phyloP scores from a whole-genome alignment of 2,329 filamentous ascomycete genomes.

The Fusarium pininemorale region DNA sequence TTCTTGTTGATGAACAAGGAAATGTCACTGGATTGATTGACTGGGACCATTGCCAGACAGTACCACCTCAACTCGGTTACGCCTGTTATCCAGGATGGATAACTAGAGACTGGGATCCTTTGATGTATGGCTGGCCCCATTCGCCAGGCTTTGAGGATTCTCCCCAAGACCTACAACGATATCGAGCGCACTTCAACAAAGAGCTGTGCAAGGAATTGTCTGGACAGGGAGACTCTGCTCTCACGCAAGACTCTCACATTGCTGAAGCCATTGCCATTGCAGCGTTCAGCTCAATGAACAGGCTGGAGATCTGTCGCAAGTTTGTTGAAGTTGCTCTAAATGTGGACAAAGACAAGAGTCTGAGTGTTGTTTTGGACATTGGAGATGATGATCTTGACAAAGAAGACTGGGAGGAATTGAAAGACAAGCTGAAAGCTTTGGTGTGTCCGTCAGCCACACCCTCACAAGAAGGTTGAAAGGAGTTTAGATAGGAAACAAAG shows the following conservation, averaged over 20 bases:
- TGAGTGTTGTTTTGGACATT: not conserved
- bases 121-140: conserved; percentile 5
- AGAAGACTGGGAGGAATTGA: fast-evolving
- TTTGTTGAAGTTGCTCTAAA: not conserved
- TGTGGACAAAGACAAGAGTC: not conserved
- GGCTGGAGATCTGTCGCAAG: not conserved
- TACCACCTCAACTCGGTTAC: not conserved
- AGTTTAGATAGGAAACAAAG: not conserved
- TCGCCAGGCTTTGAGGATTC: not conserved
- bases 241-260: not conserved
- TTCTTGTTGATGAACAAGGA: not conserved
- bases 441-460: fast-evolving
- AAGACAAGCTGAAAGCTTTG: not conserved
- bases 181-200: not conserved
- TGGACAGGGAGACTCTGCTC: not conserved
- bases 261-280: not conserved
- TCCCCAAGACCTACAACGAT: not conserved
- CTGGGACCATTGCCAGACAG: not conserved
- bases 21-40: not conserved
- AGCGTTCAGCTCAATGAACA: not conserved
- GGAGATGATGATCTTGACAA: not conserved
- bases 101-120: not conserved
- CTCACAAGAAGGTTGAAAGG: not conserved
- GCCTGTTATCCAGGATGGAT: not conserved
- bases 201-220: not conserved